phyloP scores from a whole-genome alignment of 331 rosid species.

The Saraca asoca region DNA sequence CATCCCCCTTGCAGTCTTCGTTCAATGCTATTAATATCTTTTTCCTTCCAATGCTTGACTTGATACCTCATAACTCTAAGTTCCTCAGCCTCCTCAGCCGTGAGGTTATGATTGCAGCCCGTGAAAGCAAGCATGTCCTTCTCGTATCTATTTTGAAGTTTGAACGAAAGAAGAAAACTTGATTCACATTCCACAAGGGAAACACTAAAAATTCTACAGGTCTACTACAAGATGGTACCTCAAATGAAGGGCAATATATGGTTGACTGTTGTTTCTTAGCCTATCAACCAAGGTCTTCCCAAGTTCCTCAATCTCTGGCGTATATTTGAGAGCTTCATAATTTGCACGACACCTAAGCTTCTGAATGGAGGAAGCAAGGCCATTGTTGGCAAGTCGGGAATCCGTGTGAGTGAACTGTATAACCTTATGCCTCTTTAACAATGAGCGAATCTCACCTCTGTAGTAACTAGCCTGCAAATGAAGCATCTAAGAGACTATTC shows the following conservation, averaged over 20 bases:
- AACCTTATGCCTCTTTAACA: slow-evolving; percentile 70
- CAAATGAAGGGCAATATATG: slow-evolving; percentile 85
- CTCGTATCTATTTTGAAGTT: slow-evolving; percentile 65
- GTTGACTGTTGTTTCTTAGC: slow-evolving; percentile 71
- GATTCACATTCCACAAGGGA: not conserved
- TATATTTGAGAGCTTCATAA: slow-evolving; percentile 75
- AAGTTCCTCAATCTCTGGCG: slow-evolving; percentile 78
- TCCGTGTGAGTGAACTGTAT: slow-evolving; percentile 79
- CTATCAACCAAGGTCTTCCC: slow-evolving; percentile 74
- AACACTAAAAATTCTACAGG: not conserved
- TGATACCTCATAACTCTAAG: slow-evolving; percentile 82
- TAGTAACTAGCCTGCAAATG: slow-evolving; percentile 87
- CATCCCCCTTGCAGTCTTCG: slow-evolving; percentile 83
- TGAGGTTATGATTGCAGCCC: slow-evolving; percentile 93
- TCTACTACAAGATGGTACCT: slow-evolving; percentile 50
- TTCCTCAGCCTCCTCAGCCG: slow-evolving; percentile 66
- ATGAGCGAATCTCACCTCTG: slow-evolving; percentile 70
- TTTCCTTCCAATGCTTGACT: slow-evolving; percentile 97
- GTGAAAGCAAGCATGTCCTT: slow-evolving; percentile 99
- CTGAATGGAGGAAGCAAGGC: slow-evolving; percentile 79
- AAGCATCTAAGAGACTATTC: slow-evolving; percentile 39
- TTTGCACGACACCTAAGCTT: slow-evolving; percentile 88
- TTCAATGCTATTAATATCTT: slow-evolving; percentile 78
- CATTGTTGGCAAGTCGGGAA: slow-evolving; percentile 88
- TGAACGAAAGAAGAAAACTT: slow-evolving; percentile 13